A percentile compares a stretch with the other conserved stretches of the same genome.
Evolutionary conservation across 495 filamentous ascomycete genomes (phyloP).

Genomic region (Tuber melanosporum): DNA sequence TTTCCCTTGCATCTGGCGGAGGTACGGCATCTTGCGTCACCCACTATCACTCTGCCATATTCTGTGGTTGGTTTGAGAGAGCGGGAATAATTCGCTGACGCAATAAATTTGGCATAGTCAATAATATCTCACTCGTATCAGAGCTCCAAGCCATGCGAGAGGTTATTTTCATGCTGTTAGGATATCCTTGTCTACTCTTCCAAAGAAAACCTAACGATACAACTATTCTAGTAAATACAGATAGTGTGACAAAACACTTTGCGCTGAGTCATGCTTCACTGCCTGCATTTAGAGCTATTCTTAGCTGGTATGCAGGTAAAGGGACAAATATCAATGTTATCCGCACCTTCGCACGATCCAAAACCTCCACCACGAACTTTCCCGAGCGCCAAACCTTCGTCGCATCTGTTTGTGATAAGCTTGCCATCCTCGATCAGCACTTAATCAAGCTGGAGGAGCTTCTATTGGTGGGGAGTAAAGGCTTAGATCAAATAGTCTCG

Average conservation of each 20-base stretch:
- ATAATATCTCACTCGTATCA: slow-evolving; percentile 52
- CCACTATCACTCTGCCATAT: slow-evolving; percentile 2
- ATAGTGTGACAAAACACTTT: slow-evolving; percentile 32
- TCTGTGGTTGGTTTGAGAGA: not conserved
- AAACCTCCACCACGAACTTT: slow-evolving; percentile 7
- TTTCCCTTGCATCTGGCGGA: slow-evolving; percentile 41
- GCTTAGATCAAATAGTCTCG: slow-evolving; percentile 24
- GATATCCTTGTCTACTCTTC: slow-evolving; percentile 69
- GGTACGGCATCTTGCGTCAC: slow-evolving; percentile 40
- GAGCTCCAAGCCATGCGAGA: slow-evolving; percentile 74
- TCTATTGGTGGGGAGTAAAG: slow-evolving; percentile 45
- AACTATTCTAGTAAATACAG: slow-evolving; percentile 33
- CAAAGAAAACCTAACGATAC: slow-evolving; percentile 43
- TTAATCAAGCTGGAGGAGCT: slow-evolving; percentile 47
- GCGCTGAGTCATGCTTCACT: slow-evolving; percentile 42
- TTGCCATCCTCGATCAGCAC: slow-evolving; percentile 47
- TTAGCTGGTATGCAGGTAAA: slow-evolving; percentile 40
- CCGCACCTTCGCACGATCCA: slow-evolving; percentile 39
- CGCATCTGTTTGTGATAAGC: slow-evolving; percentile 39
- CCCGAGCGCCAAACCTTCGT: slow-evolving; percentile 37
- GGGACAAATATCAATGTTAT: slow-evolving; percentile 46
- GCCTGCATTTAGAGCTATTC: slow-evolving; percentile 36
- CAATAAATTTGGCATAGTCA: slow-evolving; percentile 35
- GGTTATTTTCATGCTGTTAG: slow-evolving; percentile 74
- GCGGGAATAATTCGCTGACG: slow-evolving; percentile 22